These are phyloP conservation scores for Magnaporthales sp. DNA, from an alignment of 2,329 filamentous ascomycete species.

Conservation along the genomic window DNA sequence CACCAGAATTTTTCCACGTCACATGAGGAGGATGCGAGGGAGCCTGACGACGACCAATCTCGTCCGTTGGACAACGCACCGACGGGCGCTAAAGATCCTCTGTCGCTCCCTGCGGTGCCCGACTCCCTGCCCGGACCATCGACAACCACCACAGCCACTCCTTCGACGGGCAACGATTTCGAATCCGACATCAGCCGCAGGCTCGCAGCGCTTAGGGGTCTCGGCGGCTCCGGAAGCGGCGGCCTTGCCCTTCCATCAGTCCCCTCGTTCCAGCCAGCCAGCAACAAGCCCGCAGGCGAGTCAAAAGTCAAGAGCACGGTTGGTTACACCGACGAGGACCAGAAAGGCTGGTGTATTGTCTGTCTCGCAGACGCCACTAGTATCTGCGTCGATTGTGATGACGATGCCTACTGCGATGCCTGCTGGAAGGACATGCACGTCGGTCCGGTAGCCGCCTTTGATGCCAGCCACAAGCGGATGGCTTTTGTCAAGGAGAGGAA, in stretches of 20 bases:
- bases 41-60: constrained; percentile 1
- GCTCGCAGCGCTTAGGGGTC: constrained; percentile 39
- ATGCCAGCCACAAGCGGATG: constrained; percentile 40
- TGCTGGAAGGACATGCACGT: constrained; percentile 80
- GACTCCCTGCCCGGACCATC: constrained; percentile 29
- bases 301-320: constrained; percentile 26
- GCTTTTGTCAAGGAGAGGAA: neutral
- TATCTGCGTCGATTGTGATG: constrained; percentile 62
- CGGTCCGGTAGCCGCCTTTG: constrained; percentile 58
- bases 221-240: constrained; percentile 18
- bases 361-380: constrained; percentile 72
- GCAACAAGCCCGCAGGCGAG: constrained; percentile 17
- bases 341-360: constrained; percentile 72
- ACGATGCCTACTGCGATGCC: constrained; percentile 63
- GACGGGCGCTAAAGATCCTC: constrained; percentile 9
- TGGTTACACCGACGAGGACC: constrained; percentile 59
- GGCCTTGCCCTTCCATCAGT: constrained; percentile 37
- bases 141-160: constrained; percentile 8
- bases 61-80: neutral
- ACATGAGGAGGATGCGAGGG: neutral
- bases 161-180: constrained; percentile 21
- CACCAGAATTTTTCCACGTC: neutral
- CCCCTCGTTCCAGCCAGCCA: constrained; percentile 38
- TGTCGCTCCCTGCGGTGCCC: constrained; percentile 39
- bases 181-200: constrained; percentile 40